Percentiles rank a stretch among this genome's conserved stretches.
These are phyloP conservation scores for Lactuca saligna DNA, from an alignment of 129 eudicot genomes.

Conservation along the genomic window DNA sequence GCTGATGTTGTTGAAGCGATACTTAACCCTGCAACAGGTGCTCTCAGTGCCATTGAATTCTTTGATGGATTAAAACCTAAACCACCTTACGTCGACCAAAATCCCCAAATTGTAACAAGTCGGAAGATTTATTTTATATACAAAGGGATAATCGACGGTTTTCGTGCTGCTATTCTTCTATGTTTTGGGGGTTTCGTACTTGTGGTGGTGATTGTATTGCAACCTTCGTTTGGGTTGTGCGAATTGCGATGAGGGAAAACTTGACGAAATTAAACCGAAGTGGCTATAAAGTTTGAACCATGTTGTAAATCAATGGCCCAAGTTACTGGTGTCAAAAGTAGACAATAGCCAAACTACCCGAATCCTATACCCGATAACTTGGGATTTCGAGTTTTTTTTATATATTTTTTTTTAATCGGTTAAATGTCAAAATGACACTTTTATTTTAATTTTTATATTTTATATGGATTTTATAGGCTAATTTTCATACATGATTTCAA, in stretches of 20 bases:
- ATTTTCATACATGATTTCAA: too few relatives aligned
- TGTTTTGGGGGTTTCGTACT: slow-evolving; percentile 16
- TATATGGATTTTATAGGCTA: too few relatives aligned
- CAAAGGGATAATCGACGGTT: slow-evolving; percentile 12
- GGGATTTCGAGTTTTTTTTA: too few relatives aligned
- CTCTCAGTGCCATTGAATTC: slow-evolving; percentile 46
- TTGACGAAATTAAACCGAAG: background rate
- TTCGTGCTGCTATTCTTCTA: slow-evolving; percentile 5
- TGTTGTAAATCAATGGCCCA: too few relatives aligned
- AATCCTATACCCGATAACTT: too few relatives aligned
- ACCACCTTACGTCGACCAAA: background rate
- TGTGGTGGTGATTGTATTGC: slow-evolving; percentile 31
- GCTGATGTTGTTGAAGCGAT: slow-evolving; percentile 44
- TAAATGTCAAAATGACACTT: too few relatives aligned
- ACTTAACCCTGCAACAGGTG: slow-evolving; percentile 40
- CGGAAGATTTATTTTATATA: background rate
- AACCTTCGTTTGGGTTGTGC: background rate
- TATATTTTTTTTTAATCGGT: too few relatives aligned
- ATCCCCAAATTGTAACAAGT: slow-evolving; percentile 7
- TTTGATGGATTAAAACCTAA: background rate
- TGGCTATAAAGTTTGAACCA: background rate
- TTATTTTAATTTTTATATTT: too few relatives aligned
- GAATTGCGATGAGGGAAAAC: slow-evolving; percentile 4
- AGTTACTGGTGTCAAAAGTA: too few relatives aligned
- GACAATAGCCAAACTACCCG: too few relatives aligned